These are phyloP conservation scores for Zea mays DNA, from an alignment of 176 grass and related monocot species.

Conservation along the genomic window Zm-B73-REFERENCE-NAM-5.0 NC_050098.1:150365001-150365500, in stretches of 20 bases:
- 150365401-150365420: constrained; percentile 12
- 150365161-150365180: no score
- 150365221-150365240: no score
- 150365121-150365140: not conserved
- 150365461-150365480: no score
- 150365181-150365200: no score
- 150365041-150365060: not conserved
- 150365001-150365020: not conserved
- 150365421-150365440: not conserved
- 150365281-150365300: constrained; percentile 19
- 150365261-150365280: not conserved
- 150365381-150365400: constrained; percentile 14
- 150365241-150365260: not conserved
- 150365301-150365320: constrained; percentile 19
- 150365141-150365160: not conserved
- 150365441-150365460: no score
- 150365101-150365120: not conserved
- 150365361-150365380: not conserved
- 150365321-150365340: constrained; percentile 15
- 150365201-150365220: no score
- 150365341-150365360: constrained; percentile 40
- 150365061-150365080: not conserved
- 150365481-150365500: no score
- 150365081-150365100: not conserved
- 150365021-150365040: not conserved